Percentiles rank a stretch among this genome's conserved stretches.
phyloP scores from a whole-genome alignment of 441 rosid species.

The Gossypium schwendimanii region DNA sequence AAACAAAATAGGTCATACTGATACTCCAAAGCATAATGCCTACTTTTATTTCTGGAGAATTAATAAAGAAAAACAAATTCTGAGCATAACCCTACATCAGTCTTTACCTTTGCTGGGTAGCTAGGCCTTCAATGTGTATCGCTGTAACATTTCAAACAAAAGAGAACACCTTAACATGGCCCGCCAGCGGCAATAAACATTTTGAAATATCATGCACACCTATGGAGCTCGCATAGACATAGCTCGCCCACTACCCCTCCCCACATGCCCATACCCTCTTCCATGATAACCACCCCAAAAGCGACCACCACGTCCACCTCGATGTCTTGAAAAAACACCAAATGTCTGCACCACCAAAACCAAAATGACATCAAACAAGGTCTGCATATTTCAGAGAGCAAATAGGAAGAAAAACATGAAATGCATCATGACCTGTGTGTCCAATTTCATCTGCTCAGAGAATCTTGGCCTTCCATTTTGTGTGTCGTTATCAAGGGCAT shows the following conservation, averaged over 20 bases:
- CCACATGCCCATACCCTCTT: conserved; percentile 32
- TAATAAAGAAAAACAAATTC: conserved; percentile 7
- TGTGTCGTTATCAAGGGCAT: conserved; percentile 38
- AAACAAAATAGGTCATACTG: not conserved
- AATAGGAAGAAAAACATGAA: not conserved
- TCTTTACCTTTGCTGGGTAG: conserved; percentile 3
- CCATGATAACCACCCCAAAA: conserved; percentile 50
- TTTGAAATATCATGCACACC: not conserved
- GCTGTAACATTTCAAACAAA: not conserved
- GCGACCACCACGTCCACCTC: conserved; percentile 58
- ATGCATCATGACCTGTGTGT: conserved; percentile 55
- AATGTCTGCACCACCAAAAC: conserved; percentile 50
- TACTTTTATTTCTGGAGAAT: conserved; percentile 18
- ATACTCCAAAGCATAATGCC: not conserved
- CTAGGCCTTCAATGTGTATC: not conserved
- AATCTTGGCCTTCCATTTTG: conserved; percentile 66
- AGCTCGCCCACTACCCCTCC: conserved; percentile 32
- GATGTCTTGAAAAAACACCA: conserved; percentile 61
- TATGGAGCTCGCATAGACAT: conserved; percentile 22
- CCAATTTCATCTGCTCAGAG: conserved; percentile 76
- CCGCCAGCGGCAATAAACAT: not conserved
- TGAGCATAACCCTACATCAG: conserved; percentile 16
- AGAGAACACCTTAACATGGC: not conserved
- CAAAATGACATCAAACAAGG: not conserved
- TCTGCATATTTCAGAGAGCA: not conserved